Conservation (phyloP, 148 eudicot species). For the Arctostaphylos glauca region DNA sequence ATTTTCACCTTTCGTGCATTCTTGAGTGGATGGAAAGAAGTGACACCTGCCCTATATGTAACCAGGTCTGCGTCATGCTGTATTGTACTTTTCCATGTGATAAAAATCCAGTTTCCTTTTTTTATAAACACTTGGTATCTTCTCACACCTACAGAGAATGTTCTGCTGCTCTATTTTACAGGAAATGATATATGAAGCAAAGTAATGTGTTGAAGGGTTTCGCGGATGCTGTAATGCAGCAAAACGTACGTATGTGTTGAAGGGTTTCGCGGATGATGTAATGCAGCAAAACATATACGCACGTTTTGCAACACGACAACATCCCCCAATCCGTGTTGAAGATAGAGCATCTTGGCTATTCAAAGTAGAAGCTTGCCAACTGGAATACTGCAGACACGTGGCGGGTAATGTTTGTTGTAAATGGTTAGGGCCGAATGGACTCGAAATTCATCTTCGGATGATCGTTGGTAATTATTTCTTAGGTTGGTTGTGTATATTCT, state of each 20-base stretch:
- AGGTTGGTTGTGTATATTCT: slow-evolving; percentile 9
- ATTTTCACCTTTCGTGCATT: slow-evolving; percentile 88
- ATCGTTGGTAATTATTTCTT: too few relatives aligned
- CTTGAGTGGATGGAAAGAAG: slow-evolving; percentile 99
- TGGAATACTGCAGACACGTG: neutral
- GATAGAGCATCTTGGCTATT: slow-evolving; percentile 10
- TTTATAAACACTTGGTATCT: neutral
- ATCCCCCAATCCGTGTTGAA: too few relatives aligned
- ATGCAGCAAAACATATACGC: too few relatives aligned
- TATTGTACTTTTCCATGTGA: neutral
- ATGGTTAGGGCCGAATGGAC: slow-evolving; percentile 9
- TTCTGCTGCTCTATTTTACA: slow-evolving; percentile 28
- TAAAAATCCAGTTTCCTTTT: neutral
- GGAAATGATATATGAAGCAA: slow-evolving; percentile 78
- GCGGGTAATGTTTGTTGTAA: neutral
- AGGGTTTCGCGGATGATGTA: too few relatives aligned
- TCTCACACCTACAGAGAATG: neutral
- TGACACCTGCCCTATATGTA: slow-evolving; percentile 81
- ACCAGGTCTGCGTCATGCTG: slow-evolving; percentile 52
- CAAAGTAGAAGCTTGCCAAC: slow-evolving; percentile 12
- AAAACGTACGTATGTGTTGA: neutral
- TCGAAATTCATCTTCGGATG: neutral
- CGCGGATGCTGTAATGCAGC: too few relatives aligned
- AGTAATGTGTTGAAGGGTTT: neutral
- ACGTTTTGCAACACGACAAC: too few relatives aligned